Conservation (phyloP, 2,329 filamentous ascomycete species). For the Pyricularia sp. region DNA sequence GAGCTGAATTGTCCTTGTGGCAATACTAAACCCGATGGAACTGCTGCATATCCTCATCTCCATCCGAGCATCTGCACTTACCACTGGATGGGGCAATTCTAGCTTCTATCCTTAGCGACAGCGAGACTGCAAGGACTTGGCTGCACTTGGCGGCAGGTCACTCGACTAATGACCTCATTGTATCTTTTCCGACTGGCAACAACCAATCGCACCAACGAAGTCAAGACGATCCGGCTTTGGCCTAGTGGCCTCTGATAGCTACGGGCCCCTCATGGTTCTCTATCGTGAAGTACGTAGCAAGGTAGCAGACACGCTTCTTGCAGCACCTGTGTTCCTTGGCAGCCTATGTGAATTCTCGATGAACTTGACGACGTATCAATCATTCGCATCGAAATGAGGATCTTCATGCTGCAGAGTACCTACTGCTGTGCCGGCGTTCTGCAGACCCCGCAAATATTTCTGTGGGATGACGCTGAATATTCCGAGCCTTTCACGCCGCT, state of each 20-base stretch:
- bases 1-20: neutral
- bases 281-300: neutral
- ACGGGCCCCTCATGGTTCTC: neutral
- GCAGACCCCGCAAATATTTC: neutral
- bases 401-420: neutral
- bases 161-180: neutral
- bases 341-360: neutral
- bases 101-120: too few species aligned
- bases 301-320: neutral
- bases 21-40: neutral
- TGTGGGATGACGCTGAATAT: neutral
- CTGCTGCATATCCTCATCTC: neutral
- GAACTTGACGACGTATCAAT: neutral
- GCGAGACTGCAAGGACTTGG: neutral
- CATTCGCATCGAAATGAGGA: neutral
- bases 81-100: neutral
- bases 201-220: neutral
- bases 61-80: neutral
- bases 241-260: neutral
- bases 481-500: neutral
- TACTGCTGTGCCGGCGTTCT: neutral
- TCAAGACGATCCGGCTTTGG: neutral
- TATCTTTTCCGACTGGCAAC: neutral
- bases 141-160: neutral
- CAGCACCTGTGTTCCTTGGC: neutral